Percentiles rank a stretch among this genome's conserved stretches.
phyloP scores from a whole-genome alignment of 2,329 filamentous ascomycete genomes.

The Beauveria scarabaeidicola region DNA sequence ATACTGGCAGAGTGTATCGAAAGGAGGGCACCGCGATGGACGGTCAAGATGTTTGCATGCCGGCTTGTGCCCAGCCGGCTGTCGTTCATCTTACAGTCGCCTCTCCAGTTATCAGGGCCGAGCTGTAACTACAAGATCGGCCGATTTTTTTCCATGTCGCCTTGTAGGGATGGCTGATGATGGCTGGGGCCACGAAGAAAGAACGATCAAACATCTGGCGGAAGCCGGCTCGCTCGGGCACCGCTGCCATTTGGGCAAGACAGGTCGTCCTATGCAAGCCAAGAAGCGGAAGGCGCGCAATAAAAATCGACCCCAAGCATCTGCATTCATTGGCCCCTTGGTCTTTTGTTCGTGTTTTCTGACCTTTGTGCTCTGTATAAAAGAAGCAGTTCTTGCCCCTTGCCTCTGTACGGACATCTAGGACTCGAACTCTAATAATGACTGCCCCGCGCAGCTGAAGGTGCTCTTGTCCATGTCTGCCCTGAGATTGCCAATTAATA shows the following conservation, averaged over 20 bases:
- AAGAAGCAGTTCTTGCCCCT: too few species aligned
- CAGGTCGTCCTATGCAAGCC: neutral
- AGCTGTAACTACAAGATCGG: neutral
- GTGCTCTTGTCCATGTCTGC: neutral
- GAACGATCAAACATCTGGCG: neutral
- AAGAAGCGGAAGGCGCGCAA: neutral
- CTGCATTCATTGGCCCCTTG: neutral
- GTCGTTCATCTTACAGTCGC: neutral
- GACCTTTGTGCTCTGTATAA: too few species aligned
- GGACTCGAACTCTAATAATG: neutral
- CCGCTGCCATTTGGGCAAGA: neutral
- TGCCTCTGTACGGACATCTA: too few species aligned
- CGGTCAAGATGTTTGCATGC: too few species aligned
- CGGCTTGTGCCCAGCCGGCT: neutral
- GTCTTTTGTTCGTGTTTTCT: neutral
- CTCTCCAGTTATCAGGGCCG: neutral
- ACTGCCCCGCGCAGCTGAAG: constrained; percentile 1
- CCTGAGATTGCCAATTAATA: neutral
- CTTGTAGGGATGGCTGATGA: neutral
- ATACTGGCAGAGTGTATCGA: too few species aligned
- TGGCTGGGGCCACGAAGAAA: neutral
- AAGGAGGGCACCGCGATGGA: neutral
- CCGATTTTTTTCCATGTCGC: neutral
- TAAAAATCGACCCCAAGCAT: neutral
- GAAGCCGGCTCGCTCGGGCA: neutral